phyloP scores from a whole-genome alignment of 2,329 filamentous ascomycete species.

The Magnaporthiopsis incrustans region DNA sequence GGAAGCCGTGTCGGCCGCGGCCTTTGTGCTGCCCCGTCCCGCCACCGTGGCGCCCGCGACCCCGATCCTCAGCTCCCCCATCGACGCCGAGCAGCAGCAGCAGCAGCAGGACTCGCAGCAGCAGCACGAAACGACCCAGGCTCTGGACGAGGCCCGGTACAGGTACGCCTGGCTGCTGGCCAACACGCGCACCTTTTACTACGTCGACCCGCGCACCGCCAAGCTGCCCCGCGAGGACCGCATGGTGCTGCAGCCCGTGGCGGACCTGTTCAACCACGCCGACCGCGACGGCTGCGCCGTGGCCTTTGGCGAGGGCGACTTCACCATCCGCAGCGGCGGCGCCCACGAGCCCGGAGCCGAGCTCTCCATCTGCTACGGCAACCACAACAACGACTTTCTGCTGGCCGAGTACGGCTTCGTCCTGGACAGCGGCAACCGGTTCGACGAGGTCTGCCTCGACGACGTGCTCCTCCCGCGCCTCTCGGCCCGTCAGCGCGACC shows the following conservation, averaged over 20 bases:
- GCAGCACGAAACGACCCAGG: background rate
- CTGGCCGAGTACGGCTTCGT: conserved; percentile 57
- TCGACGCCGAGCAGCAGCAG: background rate
- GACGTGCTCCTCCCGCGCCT: conserved; percentile 30
- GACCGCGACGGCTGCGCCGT: conserved; percentile 42
- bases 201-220: conserved; percentile 37
- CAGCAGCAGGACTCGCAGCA: no score
- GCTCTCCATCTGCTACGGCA: conserved; percentile 60
- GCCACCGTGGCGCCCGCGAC: background rate
- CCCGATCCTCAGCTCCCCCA: background rate
- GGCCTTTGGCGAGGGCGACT: conserved; percentile 39
- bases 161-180: conserved; percentile 48
- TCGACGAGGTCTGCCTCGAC: conserved; percentile 41
- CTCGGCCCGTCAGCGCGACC: conserved; percentile 5
- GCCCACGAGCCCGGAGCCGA: conserved; percentile 52
- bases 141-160: conserved; percentile 26
- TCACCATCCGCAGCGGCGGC: conserved; percentile 43
- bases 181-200: conserved; percentile 56
- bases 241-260: conserved; percentile 62
- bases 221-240: conserved; percentile 42
- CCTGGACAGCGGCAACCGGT: conserved; percentile 32
- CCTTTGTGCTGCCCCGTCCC: background rate
- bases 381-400: conserved; percentile 65
- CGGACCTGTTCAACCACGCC: conserved; percentile 59
- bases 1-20: conserved; percentile 13